Conservation (phyloP, 257 asterid genomes). For the Primulina tabacum region DNA sequence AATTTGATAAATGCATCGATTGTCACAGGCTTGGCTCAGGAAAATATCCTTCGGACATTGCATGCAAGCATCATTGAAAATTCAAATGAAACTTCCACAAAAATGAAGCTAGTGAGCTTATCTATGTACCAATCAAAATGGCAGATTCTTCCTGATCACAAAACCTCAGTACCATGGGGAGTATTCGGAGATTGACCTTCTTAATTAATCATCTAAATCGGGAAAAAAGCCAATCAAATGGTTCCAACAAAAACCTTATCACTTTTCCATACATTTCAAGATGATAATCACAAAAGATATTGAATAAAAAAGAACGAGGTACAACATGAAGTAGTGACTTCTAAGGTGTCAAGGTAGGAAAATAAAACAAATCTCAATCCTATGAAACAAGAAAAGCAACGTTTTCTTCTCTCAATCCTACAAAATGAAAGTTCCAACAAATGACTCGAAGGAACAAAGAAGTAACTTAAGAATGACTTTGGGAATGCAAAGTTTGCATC, state of each 20-base stretch:
- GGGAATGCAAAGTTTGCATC: not conserved
- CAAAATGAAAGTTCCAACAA: not conserved
- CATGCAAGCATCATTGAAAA: no score
- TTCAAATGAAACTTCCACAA: no score
- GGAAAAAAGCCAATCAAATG: not conserved
- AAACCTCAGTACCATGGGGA: not conserved
- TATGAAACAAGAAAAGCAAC: not conserved
- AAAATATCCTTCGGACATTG: no score
- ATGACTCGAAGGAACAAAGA: not conserved
- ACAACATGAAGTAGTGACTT: not conserved
- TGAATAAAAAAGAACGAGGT: no score
- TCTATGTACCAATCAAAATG: no score
- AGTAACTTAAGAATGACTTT: not conserved
- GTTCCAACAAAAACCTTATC: not conserved
- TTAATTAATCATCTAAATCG: not conserved
- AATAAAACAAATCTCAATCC: not conserved
- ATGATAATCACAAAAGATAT: not conserved
- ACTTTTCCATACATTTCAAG: not conserved
- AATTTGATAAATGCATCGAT: no score
- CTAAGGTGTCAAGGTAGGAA: not conserved
- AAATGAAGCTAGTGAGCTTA: no score
- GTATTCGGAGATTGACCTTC: not conserved
- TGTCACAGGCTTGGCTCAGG: no score
- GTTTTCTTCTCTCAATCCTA: not conserved
- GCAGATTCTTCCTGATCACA: no score